Base-by-base conservation (phyloP, 768 basidiomycete genomes). In the Gymnopilus dilepis region DNA sequence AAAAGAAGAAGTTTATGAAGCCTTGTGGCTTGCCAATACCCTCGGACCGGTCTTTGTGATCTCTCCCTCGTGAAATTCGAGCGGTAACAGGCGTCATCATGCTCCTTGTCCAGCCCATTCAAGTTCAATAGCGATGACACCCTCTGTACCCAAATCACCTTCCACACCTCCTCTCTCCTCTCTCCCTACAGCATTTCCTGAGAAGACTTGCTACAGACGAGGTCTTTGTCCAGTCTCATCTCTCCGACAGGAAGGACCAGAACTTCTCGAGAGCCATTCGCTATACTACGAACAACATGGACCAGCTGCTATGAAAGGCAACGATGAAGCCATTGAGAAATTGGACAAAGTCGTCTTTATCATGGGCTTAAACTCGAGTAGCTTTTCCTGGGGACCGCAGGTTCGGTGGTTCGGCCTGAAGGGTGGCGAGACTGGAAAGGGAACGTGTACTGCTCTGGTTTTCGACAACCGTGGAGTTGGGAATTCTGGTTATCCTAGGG, bases 401-500 rank as follows among this genome's bases (percentile, higher is more conserved):
- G 88, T 94, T 2, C 72, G 80, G 4, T 78, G 89, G 69, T 92
- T 94, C 65, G 79, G 81, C n/a, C n/a, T 50, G 7, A 48, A 53
- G 59, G 61, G 57, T 15, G 65, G 54, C 48, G 61, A 30, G 61
- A 59, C 52, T 43, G 62, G 60, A 28, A 54, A 59, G 45, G 65
- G 60, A 31, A 76, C 84, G 31, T 89, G 88, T 67, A 81, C 85
- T 0, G 76, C 84, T 12, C 77, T 94, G 1, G 90, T 92, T 4
- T 93, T 94, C 69, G 93, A 94, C 73, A 94, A 95, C 71, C 83
- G 93, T 34, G 93, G 93, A 1, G 91, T 91, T 6, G 93, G 93
- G 6, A 84, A 91, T 71, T 91, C 88, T 30, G 84, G 80, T 4
- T 78, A 84, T 41, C 92, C 92, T 0, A 73, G 78, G 43, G 93